These are phyloP conservation scores for Ilex paraguariensis DNA, from an alignment of 305 asterid species.

Conservation along the genomic window DNA sequence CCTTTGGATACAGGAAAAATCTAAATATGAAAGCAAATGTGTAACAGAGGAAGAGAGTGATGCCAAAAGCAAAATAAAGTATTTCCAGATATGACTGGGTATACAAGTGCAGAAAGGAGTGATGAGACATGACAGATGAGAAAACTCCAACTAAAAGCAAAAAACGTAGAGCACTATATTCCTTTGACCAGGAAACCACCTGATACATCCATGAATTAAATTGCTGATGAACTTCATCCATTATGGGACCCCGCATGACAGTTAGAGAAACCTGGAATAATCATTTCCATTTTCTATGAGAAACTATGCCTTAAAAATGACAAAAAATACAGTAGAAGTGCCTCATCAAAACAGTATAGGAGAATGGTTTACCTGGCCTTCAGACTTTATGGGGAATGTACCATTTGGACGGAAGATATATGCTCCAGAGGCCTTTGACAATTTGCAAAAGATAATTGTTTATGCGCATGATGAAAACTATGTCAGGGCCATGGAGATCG, in stretches of 20 bases:
- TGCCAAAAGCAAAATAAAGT: background rate
- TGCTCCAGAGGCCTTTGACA: slow-evolving; percentile 83
- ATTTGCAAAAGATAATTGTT: slow-evolving; percentile 11
- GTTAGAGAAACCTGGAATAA: slow-evolving; percentile 48
- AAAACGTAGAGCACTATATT: background rate
- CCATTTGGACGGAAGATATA: slow-evolving; percentile 86
- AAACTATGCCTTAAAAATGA: background rate
- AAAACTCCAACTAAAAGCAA: background rate
- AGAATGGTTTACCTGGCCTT: slow-evolving; percentile 38
- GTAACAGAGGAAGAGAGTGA: too few species aligned
- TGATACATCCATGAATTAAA: slow-evolving; percentile 66
- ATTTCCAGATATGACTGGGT: slow-evolving; percentile 9
- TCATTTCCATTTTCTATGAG: background rate
- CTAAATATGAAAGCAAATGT: too few species aligned
- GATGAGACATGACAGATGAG: background rate
- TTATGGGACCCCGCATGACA: slow-evolving; percentile 61
- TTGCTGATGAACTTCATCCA: slow-evolving; percentile 84
- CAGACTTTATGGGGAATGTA: slow-evolving; percentile 48
- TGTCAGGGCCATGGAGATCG: background rate
- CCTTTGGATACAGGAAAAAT: too few species aligned
- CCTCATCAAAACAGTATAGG: slow-evolving; percentile 6
- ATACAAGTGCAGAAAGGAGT: slow-evolving; percentile 13
- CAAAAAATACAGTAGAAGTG: background rate
- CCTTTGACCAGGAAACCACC: slow-evolving; percentile 25
- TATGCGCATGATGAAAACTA: background rate